phyloP scores from a whole-genome alignment of 176 grass and related monocot species.

The Avena eriantha region DNA sequence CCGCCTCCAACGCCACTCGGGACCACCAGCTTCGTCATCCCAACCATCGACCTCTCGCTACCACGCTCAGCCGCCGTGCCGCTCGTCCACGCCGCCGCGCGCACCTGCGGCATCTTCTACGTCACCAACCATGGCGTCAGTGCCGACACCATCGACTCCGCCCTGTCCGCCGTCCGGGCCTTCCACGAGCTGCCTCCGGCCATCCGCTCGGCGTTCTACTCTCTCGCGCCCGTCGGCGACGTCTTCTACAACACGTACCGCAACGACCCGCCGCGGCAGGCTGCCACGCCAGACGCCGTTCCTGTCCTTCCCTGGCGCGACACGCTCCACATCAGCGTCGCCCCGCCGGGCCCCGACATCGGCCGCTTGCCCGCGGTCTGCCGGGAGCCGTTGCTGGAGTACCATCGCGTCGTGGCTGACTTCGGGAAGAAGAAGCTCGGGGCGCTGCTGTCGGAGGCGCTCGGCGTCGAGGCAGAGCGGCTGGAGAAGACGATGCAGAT shows the following conservation, averaged over 20 bases:
- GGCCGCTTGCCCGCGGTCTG: constrained; percentile 25
- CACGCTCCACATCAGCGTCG: constrained; percentile 34
- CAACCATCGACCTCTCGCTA: constrained; percentile 36
- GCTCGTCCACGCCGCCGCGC: constrained; percentile 43
- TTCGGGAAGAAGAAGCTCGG: constrained; percentile 36
- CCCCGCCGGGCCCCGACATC: constrained; percentile 5
- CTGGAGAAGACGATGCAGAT: constrained; percentile 40
- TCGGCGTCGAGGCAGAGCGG: constrained; percentile 32
- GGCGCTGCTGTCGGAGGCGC: constrained; percentile 52
- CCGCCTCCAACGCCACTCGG: too few relatives aligned
- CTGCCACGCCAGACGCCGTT: background rate
- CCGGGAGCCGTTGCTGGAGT: constrained; percentile 37
- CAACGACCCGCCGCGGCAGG: constrained; percentile 23
- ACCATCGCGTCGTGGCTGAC: constrained; percentile 1
- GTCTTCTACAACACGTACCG: constrained; percentile 33
- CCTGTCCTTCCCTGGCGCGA: constrained; percentile 44
- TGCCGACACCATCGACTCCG: constrained; percentile 14
- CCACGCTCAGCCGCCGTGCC: background rate
- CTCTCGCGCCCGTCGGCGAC: background rate
- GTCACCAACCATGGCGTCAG: constrained; percentile 47
- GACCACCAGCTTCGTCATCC: background rate
- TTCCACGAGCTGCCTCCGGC: constrained; percentile 51
- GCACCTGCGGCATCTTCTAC: constrained; percentile 55
- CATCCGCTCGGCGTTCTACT: constrained; percentile 44
- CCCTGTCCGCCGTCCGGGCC: constrained; percentile 42